phyloP scores from a whole-genome alignment of 495 filamentous ascomycete genomes.

The Recurvomyces mirabilis region DNA sequence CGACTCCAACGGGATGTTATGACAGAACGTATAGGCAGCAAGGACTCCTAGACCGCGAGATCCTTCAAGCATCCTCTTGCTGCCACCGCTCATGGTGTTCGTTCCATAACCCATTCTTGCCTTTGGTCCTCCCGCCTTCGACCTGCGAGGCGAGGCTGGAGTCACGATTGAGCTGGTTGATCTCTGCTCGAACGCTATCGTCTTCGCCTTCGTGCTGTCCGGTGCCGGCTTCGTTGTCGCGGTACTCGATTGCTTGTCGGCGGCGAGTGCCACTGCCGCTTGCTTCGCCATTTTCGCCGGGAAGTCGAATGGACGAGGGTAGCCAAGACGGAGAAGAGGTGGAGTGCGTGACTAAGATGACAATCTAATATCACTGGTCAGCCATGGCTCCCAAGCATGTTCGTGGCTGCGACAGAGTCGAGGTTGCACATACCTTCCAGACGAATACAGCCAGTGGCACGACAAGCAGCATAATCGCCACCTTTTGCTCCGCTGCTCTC shows the following conservation, averaged over 20 bases:
- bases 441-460: conserved; percentile 27
- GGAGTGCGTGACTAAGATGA: conserved; percentile 14
- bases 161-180: conserved; percentile 15
- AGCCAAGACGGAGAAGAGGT: conserved; percentile 10
- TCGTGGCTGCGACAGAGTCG: too few relatives aligned
- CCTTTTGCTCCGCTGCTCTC: conserved; percentile 27
- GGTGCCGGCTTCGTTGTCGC: conserved; percentile 6
- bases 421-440: conserved; percentile 24
- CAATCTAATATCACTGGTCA: too few relatives aligned
- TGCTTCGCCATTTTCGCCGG: conserved; percentile 6
- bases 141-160: conserved; percentile 14
- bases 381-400: too few relatives aligned
- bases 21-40: neutral
- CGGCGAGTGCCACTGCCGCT: neutral
- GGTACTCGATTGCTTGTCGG: conserved; percentile 10
- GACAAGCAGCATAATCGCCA: conserved; percentile 27
- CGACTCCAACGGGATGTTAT: too few relatives aligned
- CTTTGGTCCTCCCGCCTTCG: conserved; percentile 5
- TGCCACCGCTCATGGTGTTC: conserved; percentile 12
- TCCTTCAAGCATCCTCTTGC: neutral
- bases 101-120: conserved; percentile 4
- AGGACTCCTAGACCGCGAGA: neutral
- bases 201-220: conserved; percentile 3
- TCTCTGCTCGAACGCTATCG: conserved; percentile 10
- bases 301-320: conserved; percentile 12